phyloP scores from a whole-genome alignment of 148 eudicot species.

The Nepenthes mirabilis region DNA sequence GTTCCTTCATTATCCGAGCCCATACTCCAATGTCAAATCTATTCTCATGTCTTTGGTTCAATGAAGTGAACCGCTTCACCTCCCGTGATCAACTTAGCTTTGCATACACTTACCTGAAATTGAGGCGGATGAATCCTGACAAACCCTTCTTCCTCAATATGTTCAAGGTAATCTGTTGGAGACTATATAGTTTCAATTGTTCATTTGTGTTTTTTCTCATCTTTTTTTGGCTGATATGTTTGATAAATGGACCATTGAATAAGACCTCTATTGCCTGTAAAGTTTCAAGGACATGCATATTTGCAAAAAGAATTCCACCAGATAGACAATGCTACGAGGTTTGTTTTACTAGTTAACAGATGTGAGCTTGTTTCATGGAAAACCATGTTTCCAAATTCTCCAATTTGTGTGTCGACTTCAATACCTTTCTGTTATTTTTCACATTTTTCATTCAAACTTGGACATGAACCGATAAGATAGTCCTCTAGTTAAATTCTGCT shows the following conservation, averaged over 20 bases:
- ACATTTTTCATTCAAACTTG: no score
- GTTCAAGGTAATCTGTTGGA: constrained; percentile 55
- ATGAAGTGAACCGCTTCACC: constrained; percentile 89
- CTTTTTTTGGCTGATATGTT: no score
- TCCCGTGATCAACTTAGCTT: constrained; percentile 96
- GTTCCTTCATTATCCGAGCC: constrained; percentile 85
- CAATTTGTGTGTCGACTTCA: no score
- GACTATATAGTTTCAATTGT: not conserved
- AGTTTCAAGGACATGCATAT: no score
- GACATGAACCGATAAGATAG: no score
- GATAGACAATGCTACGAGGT: no score
- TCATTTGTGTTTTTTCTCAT: not conserved
- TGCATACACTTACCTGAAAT: constrained; percentile 75
- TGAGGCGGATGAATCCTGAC: constrained; percentile 56
- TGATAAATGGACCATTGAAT: no score
- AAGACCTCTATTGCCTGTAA: no score
- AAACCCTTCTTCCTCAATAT: constrained; percentile 47
- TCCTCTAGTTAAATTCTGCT: no score
- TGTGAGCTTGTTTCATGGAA: not conserved
- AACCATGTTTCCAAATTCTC: not conserved
- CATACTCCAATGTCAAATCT: constrained; percentile 93
- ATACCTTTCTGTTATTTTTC: no score
- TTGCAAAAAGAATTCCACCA: not conserved
- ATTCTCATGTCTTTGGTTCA: constrained; percentile 96
- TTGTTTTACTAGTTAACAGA: no score